Conservation (phyloP, 2,329 filamentous ascomycete genomes). For the Sporothrix humicola region DNA sequence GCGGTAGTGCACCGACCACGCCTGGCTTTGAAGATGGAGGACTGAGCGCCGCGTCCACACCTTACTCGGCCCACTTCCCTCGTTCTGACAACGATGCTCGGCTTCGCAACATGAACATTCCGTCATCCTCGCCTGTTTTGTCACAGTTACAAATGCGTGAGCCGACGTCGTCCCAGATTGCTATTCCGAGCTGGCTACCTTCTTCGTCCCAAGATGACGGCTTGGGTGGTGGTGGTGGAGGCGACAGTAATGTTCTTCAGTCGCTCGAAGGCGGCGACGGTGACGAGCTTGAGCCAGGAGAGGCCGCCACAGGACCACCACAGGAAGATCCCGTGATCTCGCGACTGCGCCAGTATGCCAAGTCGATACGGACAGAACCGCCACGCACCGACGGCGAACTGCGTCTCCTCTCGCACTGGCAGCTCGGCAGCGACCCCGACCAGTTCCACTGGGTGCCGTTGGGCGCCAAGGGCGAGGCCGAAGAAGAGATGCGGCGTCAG, state of each 20-base stretch:
- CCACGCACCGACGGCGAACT: conserved; percentile 39
- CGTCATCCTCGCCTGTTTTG: conserved; percentile 33
- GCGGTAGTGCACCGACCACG: neutral
- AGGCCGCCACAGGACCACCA: conserved; percentile 20
- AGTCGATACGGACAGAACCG: conserved; percentile 42
- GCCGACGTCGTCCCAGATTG: neutral
- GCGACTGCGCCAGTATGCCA: conserved; percentile 46
- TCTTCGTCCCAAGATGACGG: conserved; percentile 34
- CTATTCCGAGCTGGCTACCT: conserved; percentile 25
- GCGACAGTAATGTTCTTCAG: neutral
- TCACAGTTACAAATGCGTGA: neutral
- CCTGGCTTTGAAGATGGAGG: conserved; percentile 16
- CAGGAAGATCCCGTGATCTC: conserved; percentile 42
- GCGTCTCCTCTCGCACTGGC: conserved; percentile 47
- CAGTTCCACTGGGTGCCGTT: conserved; percentile 43
- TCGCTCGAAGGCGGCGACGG: conserved; percentile 4
- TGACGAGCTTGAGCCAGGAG: neutral
- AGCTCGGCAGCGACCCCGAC: conserved; percentile 45
- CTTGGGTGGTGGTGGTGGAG: neutral
- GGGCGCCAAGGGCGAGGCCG: conserved; percentile 30
- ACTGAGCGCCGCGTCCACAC: conserved; percentile 1
- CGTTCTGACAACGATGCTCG: neutral
- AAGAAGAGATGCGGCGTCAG: conserved; percentile 33
- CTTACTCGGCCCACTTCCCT: neutral
- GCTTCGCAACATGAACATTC: neutral